Conservation (phyloP, 169 alveolate species). For the Plasmodium inui region DNA sequence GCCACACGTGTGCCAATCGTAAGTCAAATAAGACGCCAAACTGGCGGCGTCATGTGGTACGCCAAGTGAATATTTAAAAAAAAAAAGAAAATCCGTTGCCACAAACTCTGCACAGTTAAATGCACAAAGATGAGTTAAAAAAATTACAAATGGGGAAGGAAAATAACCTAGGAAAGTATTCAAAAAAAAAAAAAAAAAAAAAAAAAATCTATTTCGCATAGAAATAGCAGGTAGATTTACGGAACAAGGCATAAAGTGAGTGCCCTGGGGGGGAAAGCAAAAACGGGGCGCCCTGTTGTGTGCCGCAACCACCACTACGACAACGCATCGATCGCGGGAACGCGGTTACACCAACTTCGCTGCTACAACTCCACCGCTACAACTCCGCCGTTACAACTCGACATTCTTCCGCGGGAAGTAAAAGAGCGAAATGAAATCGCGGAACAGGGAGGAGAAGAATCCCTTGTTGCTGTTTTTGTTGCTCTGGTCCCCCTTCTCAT, state of each 20-base stretch:
- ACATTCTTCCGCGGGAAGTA: conserved; percentile 42
- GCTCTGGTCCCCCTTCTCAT: background rate
- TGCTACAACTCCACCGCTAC: background rate
- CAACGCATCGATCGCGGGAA: background rate
- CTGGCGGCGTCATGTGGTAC: background rate
- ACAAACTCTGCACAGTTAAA: background rate
- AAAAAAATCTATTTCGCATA: background rate
- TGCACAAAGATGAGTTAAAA: background rate
- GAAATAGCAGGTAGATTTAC: background rate
- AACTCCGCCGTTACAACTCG: conserved; percentile 3
- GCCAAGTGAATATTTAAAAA: background rate
- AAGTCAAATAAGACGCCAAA: background rate
- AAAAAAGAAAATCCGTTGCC: background rate
- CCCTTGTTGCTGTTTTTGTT: conserved; percentile 22
- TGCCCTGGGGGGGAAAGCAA: background rate
- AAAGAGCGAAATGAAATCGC: conserved; percentile 18
- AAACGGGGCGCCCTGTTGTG: background rate
- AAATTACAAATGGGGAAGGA: background rate
- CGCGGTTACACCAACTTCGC: background rate
- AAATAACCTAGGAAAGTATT: background rate
- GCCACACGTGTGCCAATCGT: background rate
- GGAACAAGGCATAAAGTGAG: background rate
- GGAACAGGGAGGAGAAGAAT: conserved; percentile 21
- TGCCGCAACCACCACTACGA: background rate
- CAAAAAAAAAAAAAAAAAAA: background rate